Percentiles rank a stretch among this genome's conserved stretches.
Conservation (phyloP, 2,329 filamentous ascomycete species). For the Xylaria sp. region DNA sequence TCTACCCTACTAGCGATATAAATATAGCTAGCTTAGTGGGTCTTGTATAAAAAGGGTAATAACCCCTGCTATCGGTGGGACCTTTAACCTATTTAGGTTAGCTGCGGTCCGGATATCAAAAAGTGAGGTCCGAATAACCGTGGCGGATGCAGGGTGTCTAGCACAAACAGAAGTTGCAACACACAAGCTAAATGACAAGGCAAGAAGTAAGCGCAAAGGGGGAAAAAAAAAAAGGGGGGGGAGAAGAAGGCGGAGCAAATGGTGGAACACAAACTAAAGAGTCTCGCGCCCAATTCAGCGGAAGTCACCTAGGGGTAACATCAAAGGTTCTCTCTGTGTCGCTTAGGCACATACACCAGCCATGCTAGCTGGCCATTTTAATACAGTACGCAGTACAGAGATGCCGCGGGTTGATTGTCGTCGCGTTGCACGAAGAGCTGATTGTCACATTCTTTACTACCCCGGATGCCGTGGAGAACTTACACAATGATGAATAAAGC, state of each 20-base stretch:
- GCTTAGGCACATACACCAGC: background rate
- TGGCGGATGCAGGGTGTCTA: too few relatives aligned
- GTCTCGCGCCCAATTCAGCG: background rate
- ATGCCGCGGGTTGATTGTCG: background rate
- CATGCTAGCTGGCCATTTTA: background rate
- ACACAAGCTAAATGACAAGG: background rate
- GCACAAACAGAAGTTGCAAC: background rate
- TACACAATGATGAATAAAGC: background rate
- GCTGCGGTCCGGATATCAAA: too few relatives aligned
- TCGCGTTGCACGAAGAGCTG: background rate
- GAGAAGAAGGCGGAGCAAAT: background rate
- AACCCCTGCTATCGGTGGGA: too few relatives aligned
- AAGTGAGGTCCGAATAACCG: too few relatives aligned
- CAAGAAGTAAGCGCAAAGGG: background rate
- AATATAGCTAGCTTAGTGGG: too few relatives aligned
- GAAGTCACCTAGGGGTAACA: background rate
- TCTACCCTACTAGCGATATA: too few relatives aligned
- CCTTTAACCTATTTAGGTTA: too few relatives aligned
- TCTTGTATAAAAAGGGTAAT: too few relatives aligned
- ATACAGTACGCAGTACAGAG: background rate
- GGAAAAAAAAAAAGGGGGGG: background rate
- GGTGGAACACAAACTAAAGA: background rate
- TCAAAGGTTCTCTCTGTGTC: background rate
- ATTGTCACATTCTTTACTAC: background rate
- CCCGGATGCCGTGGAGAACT: background rate